A percentile compares a stretch with the other conserved stretches of the same genome.
Evolutionary conservation across 371 early-diverging fungal genomes (phyloP).

Genomic region (Mortierella polycephala): DNA sequence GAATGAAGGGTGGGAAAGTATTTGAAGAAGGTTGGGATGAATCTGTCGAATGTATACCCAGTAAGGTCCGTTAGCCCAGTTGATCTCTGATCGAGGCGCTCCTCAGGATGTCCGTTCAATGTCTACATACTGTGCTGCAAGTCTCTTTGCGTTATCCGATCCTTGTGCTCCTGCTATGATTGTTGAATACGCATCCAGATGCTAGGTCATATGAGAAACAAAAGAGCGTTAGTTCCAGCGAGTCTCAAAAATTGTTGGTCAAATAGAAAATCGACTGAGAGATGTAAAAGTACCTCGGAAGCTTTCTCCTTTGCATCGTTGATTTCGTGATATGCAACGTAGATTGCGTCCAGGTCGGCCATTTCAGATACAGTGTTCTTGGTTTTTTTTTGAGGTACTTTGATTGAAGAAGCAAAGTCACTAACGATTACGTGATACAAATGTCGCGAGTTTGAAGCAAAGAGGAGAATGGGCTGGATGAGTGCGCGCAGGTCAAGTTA

Average conservation of each 20-base stretch:
- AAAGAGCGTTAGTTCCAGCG: background rate
- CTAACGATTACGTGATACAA: too few relatives aligned
- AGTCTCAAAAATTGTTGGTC: background rate
- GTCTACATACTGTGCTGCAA: slow-evolving; percentile 46
- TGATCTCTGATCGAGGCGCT: too few relatives aligned
- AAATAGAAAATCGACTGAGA: background rate
- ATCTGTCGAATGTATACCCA: slow-evolving; percentile 16
- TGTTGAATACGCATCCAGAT: slow-evolving; percentile 37
- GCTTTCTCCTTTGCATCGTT: slow-evolving; percentile 44
- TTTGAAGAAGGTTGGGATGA: slow-evolving; percentile 54
- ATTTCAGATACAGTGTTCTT: slow-evolving; percentile 8
- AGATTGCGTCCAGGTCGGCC: slow-evolving; percentile 50
- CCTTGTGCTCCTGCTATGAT: slow-evolving; percentile 52
- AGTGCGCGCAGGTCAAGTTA: too few relatives aligned
- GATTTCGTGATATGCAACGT: slow-evolving; percentile 55
- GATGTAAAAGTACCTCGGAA: slow-evolving; percentile 29
- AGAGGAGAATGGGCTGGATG: too few relatives aligned
- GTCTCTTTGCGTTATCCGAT: slow-evolving; percentile 41
- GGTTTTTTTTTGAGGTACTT: background rate
- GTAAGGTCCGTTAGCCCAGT: background rate
- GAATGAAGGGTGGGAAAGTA: slow-evolving; percentile 51
- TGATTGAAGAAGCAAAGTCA: background rate
- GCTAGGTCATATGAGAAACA: slow-evolving; percentile 10
- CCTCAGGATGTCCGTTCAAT: too few relatives aligned
- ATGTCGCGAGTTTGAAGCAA: too few relatives aligned